Evolutionary conservation across 1,284 basidiomycete species (phyloP).

Genomic region (Rhodotorula sp.): DNA sequence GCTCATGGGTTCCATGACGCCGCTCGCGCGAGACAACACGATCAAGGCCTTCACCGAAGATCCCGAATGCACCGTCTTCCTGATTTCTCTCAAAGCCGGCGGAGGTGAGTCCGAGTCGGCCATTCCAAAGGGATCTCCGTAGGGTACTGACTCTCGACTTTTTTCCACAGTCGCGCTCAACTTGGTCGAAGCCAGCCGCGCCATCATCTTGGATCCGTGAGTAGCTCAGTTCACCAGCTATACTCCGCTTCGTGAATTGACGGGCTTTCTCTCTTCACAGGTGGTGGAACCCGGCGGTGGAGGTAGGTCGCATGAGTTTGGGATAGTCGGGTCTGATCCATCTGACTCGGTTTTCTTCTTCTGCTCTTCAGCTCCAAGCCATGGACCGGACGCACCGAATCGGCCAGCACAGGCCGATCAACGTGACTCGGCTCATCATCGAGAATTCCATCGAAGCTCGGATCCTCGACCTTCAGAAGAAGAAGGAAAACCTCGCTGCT

Average conservation of each 20-base stretch:
- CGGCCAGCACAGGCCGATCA: constrained; percentile 67
- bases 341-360: neutral
- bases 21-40: constrained; percentile 90
- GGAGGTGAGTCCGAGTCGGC: constrained; percentile 53
- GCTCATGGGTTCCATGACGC: constrained; percentile 94
- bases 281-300: constrained; percentile 66
- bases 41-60: constrained; percentile 45
- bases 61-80: constrained; percentile 90
- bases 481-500: constrained; percentile 58
- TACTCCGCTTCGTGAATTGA: neutral
- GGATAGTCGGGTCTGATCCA: neutral
- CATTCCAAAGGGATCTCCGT: neutral
- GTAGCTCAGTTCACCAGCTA: neutral
- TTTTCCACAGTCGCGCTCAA: constrained; percentile 57
- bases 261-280: neutral
- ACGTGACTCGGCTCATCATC: constrained; percentile 88
- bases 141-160: neutral
- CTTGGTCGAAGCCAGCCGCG: constrained; percentile 81
- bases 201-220: constrained; percentile 48
- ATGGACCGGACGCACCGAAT: constrained; percentile 79
- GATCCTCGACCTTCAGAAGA: constrained; percentile 85
- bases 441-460: constrained; percentile 86
- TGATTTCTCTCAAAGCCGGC: constrained; percentile 90
- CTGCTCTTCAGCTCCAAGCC: constrained; percentile 57
- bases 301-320: constrained; percentile 54